Evolutionary conservation across 768 basidiomycete genomes (phyloP).

Genomic region (Mycena metata): DNA sequence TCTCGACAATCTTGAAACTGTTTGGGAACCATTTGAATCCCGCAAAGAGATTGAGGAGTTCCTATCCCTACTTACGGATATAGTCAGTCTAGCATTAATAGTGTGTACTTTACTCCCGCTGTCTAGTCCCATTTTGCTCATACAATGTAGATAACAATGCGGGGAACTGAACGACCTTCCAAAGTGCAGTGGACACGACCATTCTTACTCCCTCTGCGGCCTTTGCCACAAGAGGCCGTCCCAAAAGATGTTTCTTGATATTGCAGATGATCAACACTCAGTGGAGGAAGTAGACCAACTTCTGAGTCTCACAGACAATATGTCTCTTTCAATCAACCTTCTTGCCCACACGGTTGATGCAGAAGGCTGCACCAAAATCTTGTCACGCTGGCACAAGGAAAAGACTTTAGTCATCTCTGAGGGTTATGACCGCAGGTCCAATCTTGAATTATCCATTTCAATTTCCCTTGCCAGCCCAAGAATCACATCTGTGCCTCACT

Average conservation of each 20-base stretch:
- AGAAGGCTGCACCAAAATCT: neutral
- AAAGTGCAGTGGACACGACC: neutral
- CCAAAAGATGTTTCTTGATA: neutral
- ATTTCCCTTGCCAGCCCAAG: neutral
- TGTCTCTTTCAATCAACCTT: slow-evolving; percentile 1
- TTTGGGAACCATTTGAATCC: neutral
- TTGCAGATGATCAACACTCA: slow-evolving; percentile 2
- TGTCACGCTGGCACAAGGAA: neutral
- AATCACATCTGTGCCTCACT: neutral
- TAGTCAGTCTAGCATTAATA: neutral
- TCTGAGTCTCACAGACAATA: neutral
- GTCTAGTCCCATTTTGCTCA: neutral
- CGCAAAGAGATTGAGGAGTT: slow-evolving; percentile 7
- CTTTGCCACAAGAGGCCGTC: neutral
- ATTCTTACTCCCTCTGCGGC: neutral
- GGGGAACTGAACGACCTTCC: slow-evolving; percentile 3
- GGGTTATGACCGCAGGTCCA: slow-evolving; percentile 1
- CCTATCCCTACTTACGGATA: neutral
- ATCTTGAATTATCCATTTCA: slow-evolving; percentile 9
- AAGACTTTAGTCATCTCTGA: neutral
- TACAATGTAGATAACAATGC: slow-evolving; percentile 5
- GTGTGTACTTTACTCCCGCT: neutral
- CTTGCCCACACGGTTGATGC: neutral
- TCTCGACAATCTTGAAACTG: slow-evolving; percentile 13
- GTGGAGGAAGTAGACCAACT: neutral